These are phyloP conservation scores for Pseudovirgaria hyperparasitica DNA, from an alignment of 2,329 filamentous ascomycete genomes.

Conservation along the genomic window DNA sequence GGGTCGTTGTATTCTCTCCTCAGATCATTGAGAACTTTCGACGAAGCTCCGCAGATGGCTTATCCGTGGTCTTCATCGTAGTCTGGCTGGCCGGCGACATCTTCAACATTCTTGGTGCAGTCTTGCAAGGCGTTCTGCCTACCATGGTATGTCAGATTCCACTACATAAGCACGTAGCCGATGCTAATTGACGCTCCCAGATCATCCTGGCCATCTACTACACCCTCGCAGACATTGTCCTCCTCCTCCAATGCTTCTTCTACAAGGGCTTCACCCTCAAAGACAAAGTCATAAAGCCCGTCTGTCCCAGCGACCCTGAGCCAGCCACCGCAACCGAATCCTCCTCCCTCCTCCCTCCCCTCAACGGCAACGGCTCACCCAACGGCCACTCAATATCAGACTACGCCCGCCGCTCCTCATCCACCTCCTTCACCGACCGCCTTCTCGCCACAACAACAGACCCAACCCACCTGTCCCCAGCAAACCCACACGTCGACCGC, in stretches of 20 bases:
- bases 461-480: conserved; percentile 62
- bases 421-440: conserved; percentile 28
- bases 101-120: conserved; percentile 89
- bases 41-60: conserved; percentile 69
- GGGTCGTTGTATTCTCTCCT: conserved; percentile 92
- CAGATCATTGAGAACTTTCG: conserved; percentile 95
- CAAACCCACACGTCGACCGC: conserved; percentile 42
- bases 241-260: conserved; percentile 86
- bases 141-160: conserved; percentile 56
- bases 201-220: conserved; percentile 91
- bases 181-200: conserved; percentile 21
- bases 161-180: not conserved
- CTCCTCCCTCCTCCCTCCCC: conserved; percentile 19
- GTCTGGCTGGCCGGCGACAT: conserved; percentile 91
- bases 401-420: conserved; percentile 18
- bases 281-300: conserved; percentile 17
- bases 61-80: conserved; percentile 84
- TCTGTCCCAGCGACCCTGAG: conserved; percentile 8
- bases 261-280: conserved; percentile 62
- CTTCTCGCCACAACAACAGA: conserved; percentile 50
- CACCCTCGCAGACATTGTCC: conserved; percentile 78
- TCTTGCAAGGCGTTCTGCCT: conserved; percentile 80
- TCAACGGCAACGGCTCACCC: conserved; percentile 9
- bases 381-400: conserved; percentile 22
- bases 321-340: conserved; percentile 28